Evolutionary conservation across 2,329 filamentous ascomycete species (phyloP).

Genomic region (Pseudodiploospora longispora): DNA sequence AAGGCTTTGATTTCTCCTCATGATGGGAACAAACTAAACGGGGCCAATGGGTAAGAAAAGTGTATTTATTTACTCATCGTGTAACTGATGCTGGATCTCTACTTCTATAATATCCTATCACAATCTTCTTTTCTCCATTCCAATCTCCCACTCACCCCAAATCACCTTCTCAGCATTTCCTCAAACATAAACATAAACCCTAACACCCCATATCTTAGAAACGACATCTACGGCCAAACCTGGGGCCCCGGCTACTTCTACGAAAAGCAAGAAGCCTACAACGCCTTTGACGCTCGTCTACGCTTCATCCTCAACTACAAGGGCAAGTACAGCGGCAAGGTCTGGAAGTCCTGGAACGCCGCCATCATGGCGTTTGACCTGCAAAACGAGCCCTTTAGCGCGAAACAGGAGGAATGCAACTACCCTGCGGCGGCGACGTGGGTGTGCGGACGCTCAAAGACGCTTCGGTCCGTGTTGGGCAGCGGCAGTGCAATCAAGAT

Average conservation of each 20-base stretch:
- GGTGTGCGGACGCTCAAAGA: constrained; percentile 22
- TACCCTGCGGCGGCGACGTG: constrained; percentile 11
- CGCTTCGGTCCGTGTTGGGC: constrained; percentile 16
- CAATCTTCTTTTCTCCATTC: no score
- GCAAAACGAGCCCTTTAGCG: constrained; percentile 24
- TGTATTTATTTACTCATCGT: background rate
- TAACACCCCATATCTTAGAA: constrained; percentile 1
- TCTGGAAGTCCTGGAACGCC: constrained; percentile 24
- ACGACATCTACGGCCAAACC: constrained; percentile 8
- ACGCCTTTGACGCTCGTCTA: constrained; percentile 21
- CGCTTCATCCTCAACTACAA: constrained; percentile 23
- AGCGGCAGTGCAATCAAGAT: constrained; percentile 19
- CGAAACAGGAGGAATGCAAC: constrained; percentile 1
- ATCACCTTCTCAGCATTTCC: no score
- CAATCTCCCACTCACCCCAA: no score
- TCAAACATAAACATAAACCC: no score
- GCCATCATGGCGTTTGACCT: constrained; percentile 26
- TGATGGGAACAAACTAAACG: constrained; percentile 10
- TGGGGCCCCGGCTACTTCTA: constrained; percentile 21
- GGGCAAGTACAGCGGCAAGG: constrained; percentile 19
- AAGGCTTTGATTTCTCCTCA: constrained; percentile 13
- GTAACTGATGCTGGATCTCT: background rate
- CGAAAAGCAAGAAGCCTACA: constrained; percentile 18
- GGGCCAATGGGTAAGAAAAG: constrained; percentile 7
- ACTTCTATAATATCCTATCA: no score